Conservation (phyloP, 306 rosid genomes). For the Sicyos edulis region DNA sequence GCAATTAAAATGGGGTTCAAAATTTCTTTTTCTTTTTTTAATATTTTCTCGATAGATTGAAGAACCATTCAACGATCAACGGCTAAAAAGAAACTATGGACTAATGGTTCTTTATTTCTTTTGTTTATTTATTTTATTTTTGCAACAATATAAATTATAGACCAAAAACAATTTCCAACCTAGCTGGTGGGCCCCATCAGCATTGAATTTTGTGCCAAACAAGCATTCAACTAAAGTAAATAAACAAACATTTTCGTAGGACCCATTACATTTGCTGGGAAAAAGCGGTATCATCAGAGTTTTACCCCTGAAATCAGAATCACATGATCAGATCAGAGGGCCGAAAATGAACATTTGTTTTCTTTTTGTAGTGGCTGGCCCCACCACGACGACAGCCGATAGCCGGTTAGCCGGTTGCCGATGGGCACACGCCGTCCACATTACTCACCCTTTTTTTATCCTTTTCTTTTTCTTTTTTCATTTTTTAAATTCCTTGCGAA, state of each 20-base stretch:
- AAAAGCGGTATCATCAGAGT: not conserved
- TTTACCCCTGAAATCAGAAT: too few species aligned
- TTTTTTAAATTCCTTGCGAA: not conserved
- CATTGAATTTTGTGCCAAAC: not conserved
- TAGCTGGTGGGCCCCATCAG: constrained; percentile 1
- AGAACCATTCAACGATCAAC: not conserved
- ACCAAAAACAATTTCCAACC: constrained; percentile 1
- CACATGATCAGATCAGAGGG: too few species aligned
- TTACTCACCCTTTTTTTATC: not conserved
- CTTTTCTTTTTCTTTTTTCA: not conserved
- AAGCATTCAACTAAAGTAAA: constrained; percentile 6
- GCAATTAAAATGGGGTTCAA: not conserved
- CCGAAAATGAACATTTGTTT: too few species aligned
- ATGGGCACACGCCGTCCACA: constrained; percentile 15
- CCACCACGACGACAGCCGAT: not conserved
- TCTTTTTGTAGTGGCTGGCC: too few species aligned
- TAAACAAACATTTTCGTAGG: not conserved
- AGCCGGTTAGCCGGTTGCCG: not conserved
- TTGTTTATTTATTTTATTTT: not conserved
- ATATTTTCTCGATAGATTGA: not conserved
- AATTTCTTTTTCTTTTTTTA: not conserved
- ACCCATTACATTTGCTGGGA: constrained; percentile 1
- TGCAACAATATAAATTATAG: not conserved
- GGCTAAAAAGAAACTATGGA: not conserved
- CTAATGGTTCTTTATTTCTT: too few species aligned